Base-by-base conservation (phyloP, 2,329 filamentous ascomycete genomes). In the Hirsutella minnesotensis region DNA sequence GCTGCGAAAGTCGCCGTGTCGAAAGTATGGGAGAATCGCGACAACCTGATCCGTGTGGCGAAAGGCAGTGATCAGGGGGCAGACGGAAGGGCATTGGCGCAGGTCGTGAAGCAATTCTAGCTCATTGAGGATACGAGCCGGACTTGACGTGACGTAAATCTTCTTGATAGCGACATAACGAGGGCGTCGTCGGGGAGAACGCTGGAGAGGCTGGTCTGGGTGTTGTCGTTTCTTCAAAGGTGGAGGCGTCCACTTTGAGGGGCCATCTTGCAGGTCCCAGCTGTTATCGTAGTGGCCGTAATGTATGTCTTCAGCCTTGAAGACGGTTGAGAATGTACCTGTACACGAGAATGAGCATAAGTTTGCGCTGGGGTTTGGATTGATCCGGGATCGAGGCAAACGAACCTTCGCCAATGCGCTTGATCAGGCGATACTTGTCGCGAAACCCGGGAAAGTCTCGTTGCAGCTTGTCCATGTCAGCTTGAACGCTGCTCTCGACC, bases 251-350 rank as follows among this genome's bases (percentile, higher is more conserved):
- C 81, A 88, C 54, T 78, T 75, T n/a, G 69, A 63, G 43, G 79
- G 73, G 35, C 81, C 78, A 49, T 75, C 72, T 45, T 80, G 80
- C 33, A 83, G 61, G 56, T 96, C 89, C 88, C 90, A 96, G 49
- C 81, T 76, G 58, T 95, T 95, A 49, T 84, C 70, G 62, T 86
- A 94, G 46, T 75, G 70, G 49, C 92, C 77, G 60, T 95, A 95
- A 44, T 83, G 72, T 21, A 96, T 67, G 59, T 98, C 92, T 62
- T 96, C 88, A 18, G 94, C 92, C 63, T 98, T 98, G 73, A 98
- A 98, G 12, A 98, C 92, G 2, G 92, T 96, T 1, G 92, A 96
- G 60, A 98, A 98, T 1, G 92, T 98, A 45, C 92, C 88, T 95
- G 50, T 19, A 19, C n/a, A 18, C 29, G 40, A 24, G n/a, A n/a